Evolutionary conservation across 495 filamentous ascomycete species (phyloP).

Genomic region (Melanomma pulvis-pyrius): DNA sequence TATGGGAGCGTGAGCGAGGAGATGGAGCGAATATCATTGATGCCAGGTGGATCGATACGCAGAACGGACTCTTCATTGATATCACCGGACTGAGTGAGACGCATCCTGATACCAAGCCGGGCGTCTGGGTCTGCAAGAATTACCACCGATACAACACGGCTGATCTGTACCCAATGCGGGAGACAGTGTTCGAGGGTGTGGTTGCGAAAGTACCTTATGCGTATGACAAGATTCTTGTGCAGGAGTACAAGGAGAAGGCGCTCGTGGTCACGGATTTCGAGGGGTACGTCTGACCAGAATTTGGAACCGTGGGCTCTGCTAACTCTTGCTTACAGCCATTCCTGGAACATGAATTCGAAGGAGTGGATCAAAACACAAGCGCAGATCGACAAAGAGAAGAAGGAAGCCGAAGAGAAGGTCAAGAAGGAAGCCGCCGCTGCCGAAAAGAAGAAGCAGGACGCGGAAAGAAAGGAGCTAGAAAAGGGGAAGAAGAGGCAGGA

Average conservation of each 20-base stretch:
- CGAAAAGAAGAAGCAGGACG: slow-evolving; percentile 13
- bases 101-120: slow-evolving; percentile 59
- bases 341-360: slow-evolving; percentile 48
- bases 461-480: slow-evolving; percentile 23
- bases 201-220: slow-evolving; percentile 63
- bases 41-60: slow-evolving; percentile 78
- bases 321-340: slow-evolving; percentile 35
- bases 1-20: slow-evolving; percentile 59
- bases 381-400: slow-evolving; percentile 35
- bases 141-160: slow-evolving; percentile 64
- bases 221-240: slow-evolving; percentile 60
- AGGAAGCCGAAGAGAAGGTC: slow-evolving; percentile 15
- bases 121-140: slow-evolving; percentile 83
- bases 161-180: slow-evolving; percentile 59
- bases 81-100: slow-evolving; percentile 79
- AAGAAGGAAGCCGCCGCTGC: slow-evolving; percentile 22
- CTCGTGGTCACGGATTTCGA: slow-evolving; percentile 55
- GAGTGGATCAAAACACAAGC: slow-evolving; percentile 54
- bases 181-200: slow-evolving; percentile 64
- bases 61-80: slow-evolving; percentile 81
- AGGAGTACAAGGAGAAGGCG: slow-evolving; percentile 61
- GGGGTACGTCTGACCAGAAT: slow-evolving; percentile 50
- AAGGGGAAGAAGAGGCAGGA: slow-evolving; percentile 2
- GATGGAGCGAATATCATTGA: slow-evolving; percentile 81
- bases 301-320: slow-evolving; percentile 17